Base-by-base conservation (phyloP, 1,284 basidiomycete genomes). In the Athelia psychrophila region DNA sequence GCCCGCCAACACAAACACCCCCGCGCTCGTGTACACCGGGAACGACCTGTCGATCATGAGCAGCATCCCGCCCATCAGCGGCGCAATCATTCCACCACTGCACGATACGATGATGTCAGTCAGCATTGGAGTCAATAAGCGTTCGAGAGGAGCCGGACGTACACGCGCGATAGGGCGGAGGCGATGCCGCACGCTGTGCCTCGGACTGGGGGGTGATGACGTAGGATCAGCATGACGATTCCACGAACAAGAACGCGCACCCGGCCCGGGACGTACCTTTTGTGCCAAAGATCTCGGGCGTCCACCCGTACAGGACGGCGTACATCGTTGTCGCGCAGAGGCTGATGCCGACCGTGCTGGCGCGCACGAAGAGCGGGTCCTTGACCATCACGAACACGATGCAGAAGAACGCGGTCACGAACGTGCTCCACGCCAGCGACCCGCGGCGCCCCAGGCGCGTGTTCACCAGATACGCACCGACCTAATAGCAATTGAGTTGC, bases 161-260 rank as follows among this genome's bases (percentile, higher is more conserved):
- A 93, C 86, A 96, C 84, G 66, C 94, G 78, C 19, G 91, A 94
- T 1, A 96, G 70, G 3, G 93, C 93, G 2, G 93, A 93, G 0
- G 94, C 93, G 49, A 93, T 91, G 0, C 95, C 94, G 61, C 91
- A 92, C 1, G 93, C 94, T 6, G 93, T 95, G 22, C 95, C 95
- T 55, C 94, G 81, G 5, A 94, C 91, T 79, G 57, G 19, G 27
- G n/a, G n/a, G n/a, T n/a, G n/a, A n/a, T 45, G 13, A 20, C 30
- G 36, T 36, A 15, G 52, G 24, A 54, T 44, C 36, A 49, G 23
- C 13, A 35, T 40, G 13, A 2, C n/a, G 35, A 6, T 20, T 44
- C 9, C 53, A 38, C 13, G 46, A 47, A 25, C 27, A 30, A 30
- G 3, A 47, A n/a, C n/a, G n/a, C n/a, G n/a, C n/a, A n/a, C n/a